These are phyloP conservation scores for Mayamaea pseudoterrestris DNA, from an alignment of 108 stramenopile genomes.

Conservation along the genomic window DNA sequence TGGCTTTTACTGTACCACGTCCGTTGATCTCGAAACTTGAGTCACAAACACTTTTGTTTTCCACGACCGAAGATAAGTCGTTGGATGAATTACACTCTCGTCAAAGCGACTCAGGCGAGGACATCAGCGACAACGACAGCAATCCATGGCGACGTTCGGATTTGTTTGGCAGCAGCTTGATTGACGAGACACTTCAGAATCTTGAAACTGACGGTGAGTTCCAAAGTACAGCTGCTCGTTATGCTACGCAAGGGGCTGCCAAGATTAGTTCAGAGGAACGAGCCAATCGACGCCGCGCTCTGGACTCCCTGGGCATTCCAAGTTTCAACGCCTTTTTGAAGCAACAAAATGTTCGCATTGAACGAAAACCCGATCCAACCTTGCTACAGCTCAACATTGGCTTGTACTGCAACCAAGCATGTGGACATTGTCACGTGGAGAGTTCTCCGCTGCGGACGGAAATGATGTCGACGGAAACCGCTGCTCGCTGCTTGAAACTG, in stretches of 20 bases:
- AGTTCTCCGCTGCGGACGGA: conserved; percentile 81
- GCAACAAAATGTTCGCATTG: not conserved
- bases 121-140: conserved; percentile 15
- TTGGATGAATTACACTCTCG: too few species aligned
- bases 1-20: too few species aligned
- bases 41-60: too few species aligned
- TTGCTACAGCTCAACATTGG: conserved; percentile 96
- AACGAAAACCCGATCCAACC: conserved; percentile 10
- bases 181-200: conserved; percentile 50
- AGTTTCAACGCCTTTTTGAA: conserved; percentile 68
- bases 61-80: too few species aligned
- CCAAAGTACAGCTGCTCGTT: conserved; percentile 39
- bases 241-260: conserved; percentile 33
- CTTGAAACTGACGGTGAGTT: conserved; percentile 60
- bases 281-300: conserved; percentile 69
- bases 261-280: conserved; percentile 71
- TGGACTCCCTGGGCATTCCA: conserved; percentile 73
- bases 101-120: too few species aligned
- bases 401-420: conserved; percentile 96
- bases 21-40: too few species aligned
- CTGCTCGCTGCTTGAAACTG: conserved; percentile 76
- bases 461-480: conserved; percentile 82
- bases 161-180: conserved; percentile 47
- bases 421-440: conserved; percentile 91
- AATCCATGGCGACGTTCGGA: conserved; percentile 41